Base-by-base conservation (phyloP, 2,329 filamentous ascomycete genomes). In the Tolypocladium pustulatum region DNA sequence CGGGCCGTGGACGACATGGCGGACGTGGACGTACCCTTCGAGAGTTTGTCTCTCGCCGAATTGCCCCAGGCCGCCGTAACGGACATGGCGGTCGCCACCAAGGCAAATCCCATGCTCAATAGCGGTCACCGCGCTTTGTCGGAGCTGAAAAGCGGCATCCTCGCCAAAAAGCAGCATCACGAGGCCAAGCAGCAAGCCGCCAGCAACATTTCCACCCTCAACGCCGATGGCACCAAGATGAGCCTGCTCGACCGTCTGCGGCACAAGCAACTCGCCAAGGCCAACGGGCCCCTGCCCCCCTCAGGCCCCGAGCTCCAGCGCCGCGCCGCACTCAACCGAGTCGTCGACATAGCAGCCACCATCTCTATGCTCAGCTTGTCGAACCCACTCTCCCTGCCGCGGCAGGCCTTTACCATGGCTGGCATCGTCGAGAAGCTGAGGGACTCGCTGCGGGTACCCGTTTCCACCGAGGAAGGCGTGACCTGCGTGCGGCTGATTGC, bases 181-280 rank as follows among this genome's bases (percentile, higher is more conserved):
- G 71, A 75, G 41, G 62, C 64, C 20, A 76, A 73, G 61, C 65
- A 69, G 57, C 71, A 72, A 32, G 63, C 69, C 17, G 66, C 71
- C 61, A 54, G 65, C 60, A 66, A 65, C 57, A 65, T 66, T 51
- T 22, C 70, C 0, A 64, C 72, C 58, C 63, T 73, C 41, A 80
- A 78, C 60, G 61, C 74, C 1, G 76, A 77, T 55, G 78, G 74
- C 51, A 71, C 72, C 53, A 78, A 85, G 73, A 85, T 88, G 75
- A 84, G 83, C 57, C 82, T 95, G 30, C 78, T 94, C 59, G 89
- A 92, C 70, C 86, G 89, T 55, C 82, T 95, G 62, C 86, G 88
- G 62, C 78, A 81, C 58, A 93, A 93, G 75, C 83, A 89, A 64
- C 71, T 80, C 64, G 77, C 81, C 69, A 80, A 81, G 64, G 71